These are phyloP conservation scores for Hyphopichia khmerensis DNA, from an alignment of 1,139 yeast species.

Conservation along the genomic window DNA sequence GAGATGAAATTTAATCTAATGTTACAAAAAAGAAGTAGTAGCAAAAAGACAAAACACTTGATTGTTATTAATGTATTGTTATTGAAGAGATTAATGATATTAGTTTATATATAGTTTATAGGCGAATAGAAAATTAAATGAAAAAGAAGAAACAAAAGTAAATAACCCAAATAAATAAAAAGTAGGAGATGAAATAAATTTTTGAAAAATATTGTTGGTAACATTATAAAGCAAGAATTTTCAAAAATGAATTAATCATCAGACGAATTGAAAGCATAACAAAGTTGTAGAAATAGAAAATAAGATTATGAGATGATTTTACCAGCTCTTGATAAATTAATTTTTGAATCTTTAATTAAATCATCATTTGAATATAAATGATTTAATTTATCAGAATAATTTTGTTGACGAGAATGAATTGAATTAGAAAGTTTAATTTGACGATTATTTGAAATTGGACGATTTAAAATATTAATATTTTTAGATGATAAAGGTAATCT, in stretches of 20 bases:
- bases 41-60: too few species aligned
- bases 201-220: background rate
- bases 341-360: background rate
- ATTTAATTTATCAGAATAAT: background rate
- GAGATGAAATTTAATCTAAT: too few species aligned
- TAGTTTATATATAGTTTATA: too few species aligned
- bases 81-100: too few species aligned
- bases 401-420: background rate
- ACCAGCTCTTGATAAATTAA: background rate
- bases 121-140: too few species aligned
- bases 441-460: slow-evolving; percentile 2
- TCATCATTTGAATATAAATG: background rate
- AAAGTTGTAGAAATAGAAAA: background rate
- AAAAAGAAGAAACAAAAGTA: background rate
- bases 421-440: background rate
- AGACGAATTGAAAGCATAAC: slow-evolving; percentile 1
- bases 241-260: background rate
- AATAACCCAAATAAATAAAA: background rate
- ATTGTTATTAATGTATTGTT: too few species aligned
- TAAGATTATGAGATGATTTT: slow-evolving; percentile 1
- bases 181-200: background rate
- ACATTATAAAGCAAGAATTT: background rate
- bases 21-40: too few species aligned
- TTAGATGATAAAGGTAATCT: slow-evolving; percentile 23
- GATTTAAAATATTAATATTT: slow-evolving; percentile 14